Base-by-base conservation (phyloP, 1,284 basidiomycete species). In the Ganoderma sinense region DNA sequence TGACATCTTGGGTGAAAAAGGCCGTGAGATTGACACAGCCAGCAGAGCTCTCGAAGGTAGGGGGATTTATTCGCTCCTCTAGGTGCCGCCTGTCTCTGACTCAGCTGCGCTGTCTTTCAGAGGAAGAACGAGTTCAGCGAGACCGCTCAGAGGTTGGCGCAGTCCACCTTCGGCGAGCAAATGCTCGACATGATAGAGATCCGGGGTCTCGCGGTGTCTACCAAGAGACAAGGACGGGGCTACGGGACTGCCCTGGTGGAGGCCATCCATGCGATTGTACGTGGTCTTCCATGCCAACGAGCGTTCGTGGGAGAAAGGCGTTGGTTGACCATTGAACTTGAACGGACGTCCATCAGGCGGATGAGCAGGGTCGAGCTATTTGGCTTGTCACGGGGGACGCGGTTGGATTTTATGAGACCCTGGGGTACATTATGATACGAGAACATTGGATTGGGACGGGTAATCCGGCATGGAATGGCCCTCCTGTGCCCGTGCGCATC, bases 171-270 rank as follows among this genome's bases (percentile, higher is more conserved):
- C 20, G 68, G 68, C 0, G 60, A 58, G 8, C 31, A 23, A 20
- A 36, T 55, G 33, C 10, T 40, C 18, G 60, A 69, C n/a, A 66
- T 69, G 68, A 20, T 69, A 11, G 60, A 69, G 39, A 31, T 69
- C 20, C 20, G 11, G 2, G 31, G 29, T 7, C 68, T 69, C 6
- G 64, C 64, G 2, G 65, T 64, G 26, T 33, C 51, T 2, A 64
- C 64, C 7, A 60, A 31, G 23, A 63, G 43, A 56, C 68, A 69
- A 40, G 53, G 68, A 11, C 64, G 60, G 2, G 68, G 64, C 16
- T 69, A 65, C n/a, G 68, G 58, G 20, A 51, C 59, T 40, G 64
- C 64, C 13, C 60, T 69, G 40, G 64, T 69, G 36, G 20, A 53
- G 4, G 33, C n/a, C 0, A 23, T 68, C 11, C 31, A 68, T 26